phyloP scores from a whole-genome alignment of 495 filamentous ascomycete genomes.

The Ramalina intermedia region DNA sequence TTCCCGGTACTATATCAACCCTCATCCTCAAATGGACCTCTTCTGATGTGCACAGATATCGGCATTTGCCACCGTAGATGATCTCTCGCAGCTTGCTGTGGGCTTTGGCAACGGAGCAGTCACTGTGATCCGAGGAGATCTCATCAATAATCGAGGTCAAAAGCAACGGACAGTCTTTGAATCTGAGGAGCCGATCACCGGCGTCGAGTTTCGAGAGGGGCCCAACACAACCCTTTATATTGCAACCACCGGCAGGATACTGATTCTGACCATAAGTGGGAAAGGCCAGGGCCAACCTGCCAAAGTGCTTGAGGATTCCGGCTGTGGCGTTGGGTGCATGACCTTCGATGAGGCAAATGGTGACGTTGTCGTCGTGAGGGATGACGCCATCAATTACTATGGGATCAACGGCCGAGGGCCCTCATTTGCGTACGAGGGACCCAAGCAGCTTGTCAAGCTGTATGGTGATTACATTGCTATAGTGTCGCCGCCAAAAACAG shows the following conservation, averaged over 20 bases:
- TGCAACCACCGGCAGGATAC: conserved; percentile 76
- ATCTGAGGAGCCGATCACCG: conserved; percentile 91
- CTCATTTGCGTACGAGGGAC: conserved; percentile 78
- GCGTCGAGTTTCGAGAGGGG: conserved; percentile 61
- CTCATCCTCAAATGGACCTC: background rate
- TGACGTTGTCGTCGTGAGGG: conserved; percentile 77
- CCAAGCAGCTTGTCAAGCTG: conserved; percentile 66
- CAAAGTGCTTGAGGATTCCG: conserved; percentile 70
- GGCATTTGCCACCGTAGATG: conserved; percentile 71
- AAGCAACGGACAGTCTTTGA: conserved; percentile 93
- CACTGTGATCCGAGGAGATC: conserved; percentile 80
- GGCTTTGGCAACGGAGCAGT: conserved; percentile 95
- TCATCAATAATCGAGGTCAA: conserved; percentile 91
- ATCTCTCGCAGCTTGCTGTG: conserved; percentile 81
- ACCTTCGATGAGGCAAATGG: conserved; percentile 62
- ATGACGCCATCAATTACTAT: conserved; percentile 93
- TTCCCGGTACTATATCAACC: conserved; percentile 49
- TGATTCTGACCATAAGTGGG: conserved; percentile 73
- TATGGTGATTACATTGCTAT: conserved; percentile 80
- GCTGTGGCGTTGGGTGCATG: conserved; percentile 89
- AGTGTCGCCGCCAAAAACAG: conserved; percentile 67
- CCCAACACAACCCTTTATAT: conserved; percentile 68
- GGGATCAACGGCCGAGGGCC: conserved; percentile 71
- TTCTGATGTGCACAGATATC: conserved; percentile 51
- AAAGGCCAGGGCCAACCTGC: conserved; percentile 81